Conservation (phyloP, 225 moss, liverwort and hornwort genomes). For the Physcomitrellopsis africana region DNA sequence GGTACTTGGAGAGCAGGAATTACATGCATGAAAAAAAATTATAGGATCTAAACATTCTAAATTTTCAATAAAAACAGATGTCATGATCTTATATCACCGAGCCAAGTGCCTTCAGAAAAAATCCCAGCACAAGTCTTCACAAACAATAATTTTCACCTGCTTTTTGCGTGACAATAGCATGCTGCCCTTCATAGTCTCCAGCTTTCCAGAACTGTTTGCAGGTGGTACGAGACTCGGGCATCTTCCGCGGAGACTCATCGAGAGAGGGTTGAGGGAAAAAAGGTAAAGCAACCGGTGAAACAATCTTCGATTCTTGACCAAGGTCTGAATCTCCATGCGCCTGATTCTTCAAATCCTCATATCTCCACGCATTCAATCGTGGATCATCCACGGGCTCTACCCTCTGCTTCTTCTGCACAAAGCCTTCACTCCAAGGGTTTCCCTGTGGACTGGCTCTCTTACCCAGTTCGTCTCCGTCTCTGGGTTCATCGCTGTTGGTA, state of each 20-base stretch:
- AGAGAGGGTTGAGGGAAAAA: constrained; percentile 37
- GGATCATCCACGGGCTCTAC: constrained; percentile 44
- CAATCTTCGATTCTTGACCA: constrained; percentile 29
- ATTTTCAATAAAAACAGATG: background rate
- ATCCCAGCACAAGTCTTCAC: background rate
- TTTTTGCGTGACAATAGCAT: constrained; percentile 36
- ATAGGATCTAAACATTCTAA: background rate
- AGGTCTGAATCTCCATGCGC: constrained; percentile 32
- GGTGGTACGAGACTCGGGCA: constrained; percentile 6
- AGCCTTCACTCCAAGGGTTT: constrained; percentile 36
- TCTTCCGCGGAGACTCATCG: constrained; percentile 19
- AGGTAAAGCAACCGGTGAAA: constrained; percentile 37
- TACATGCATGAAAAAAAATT: background rate
- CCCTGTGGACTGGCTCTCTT: constrained; percentile 29
- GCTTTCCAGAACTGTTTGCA: constrained; percentile 59
- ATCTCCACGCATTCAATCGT: constrained; percentile 41
- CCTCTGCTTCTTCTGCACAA: constrained; percentile 44
- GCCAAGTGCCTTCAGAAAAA: background rate
- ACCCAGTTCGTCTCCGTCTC: constrained; percentile 32
- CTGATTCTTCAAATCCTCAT: constrained; percentile 42
- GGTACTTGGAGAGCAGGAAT: background rate
- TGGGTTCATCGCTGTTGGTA: constrained; percentile 44
- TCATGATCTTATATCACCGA: background rate
- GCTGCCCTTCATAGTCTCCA: constrained; percentile 51
- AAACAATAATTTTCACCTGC: constrained; percentile 33